Evolutionary conservation across 164 flowering plant species (phyloP), one percentile per base, ranked within the genome.

Genomic region (Chloranthus sessilifolius): DNA sequence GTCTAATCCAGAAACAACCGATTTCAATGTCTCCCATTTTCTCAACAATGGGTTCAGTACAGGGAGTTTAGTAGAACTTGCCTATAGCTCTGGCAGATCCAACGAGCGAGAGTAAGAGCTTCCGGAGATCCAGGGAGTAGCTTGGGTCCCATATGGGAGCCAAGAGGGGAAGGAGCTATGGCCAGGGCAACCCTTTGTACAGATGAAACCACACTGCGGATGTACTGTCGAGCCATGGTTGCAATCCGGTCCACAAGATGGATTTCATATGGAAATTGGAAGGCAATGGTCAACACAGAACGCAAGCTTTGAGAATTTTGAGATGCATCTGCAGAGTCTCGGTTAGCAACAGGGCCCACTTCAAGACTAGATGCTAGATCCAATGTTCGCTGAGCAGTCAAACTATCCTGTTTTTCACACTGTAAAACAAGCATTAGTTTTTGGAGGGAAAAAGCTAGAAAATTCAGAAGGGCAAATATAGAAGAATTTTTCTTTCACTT

Each of bases 41-140:
- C n/a, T n/a, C n/a, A n/a, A n/a, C n/a, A n/a, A n/a, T n/a, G n/a
- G n/a, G n/a, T n/a, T n/a, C n/a, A n/a, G n/a, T n/a, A n/a, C n/a
- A n/a, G n/a, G n/a, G n/a, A n/a, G n/a, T n/a, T n/a, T n/a, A 62
- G 14, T 15, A 25, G 20, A 51, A 70, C 81, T 64, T 69, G 58
- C 99, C 88, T 88, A 56, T 86, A 88, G 67, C 99, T 86, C 52
- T 77, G 83, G 77, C 82, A 81, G 68, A 92, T 86, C 99, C 97
- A 92, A 5, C 85, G 83, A 29, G 95, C 79, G 27, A 92, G 78
- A 3, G 92, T 82, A 40, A 74, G 66, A 48, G 95, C 95, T 66
- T 88, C 97, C 2, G 97, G 99, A 52, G 96, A 76, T 5, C 79
- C 84, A 14, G 81, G 76, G 43, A 83, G 77, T 5, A 79, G 54